Percentiles rank a stretch among this genome's conserved stretches.
phyloP scores from a whole-genome alignment of 2,329 filamentous ascomycete species.

The Beauveria scarabaeidicola region DNA sequence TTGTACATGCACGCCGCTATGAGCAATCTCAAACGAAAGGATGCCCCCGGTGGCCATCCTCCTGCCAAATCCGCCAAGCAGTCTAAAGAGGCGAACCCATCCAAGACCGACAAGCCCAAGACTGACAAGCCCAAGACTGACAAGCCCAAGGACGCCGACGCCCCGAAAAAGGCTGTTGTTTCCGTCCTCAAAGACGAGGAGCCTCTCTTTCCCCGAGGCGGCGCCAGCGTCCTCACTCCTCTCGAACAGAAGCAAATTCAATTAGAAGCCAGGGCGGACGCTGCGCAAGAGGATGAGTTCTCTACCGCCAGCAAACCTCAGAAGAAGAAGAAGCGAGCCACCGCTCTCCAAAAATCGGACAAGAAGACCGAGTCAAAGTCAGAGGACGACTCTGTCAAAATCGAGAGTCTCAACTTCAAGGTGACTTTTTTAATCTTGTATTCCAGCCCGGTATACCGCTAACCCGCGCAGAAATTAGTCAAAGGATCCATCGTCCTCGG shows the following conservation, averaged over 20 bases:
- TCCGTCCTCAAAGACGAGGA: conserved; percentile 66
- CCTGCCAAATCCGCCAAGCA: conserved; percentile 41
- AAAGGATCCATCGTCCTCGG: conserved; percentile 83
- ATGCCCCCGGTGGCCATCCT: conserved; percentile 43
- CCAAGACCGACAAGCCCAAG: conserved; percentile 31
- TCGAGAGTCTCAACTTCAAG: conserved; percentile 86
- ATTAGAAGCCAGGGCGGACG: conserved; percentile 85
- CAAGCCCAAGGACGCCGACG: conserved; percentile 13
- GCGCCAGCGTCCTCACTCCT: conserved; percentile 81
- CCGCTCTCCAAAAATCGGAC: conserved; percentile 43
- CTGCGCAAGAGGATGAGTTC: conserved; percentile 74
- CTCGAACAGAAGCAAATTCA: conserved; percentile 95
- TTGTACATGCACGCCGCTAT: conserved; percentile 30
- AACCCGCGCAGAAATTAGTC: conserved; percentile 56
- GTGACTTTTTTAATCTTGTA: conserved; percentile 32
- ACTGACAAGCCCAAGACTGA: too few relatives aligned
- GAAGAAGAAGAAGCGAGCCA: conserved; percentile 50
- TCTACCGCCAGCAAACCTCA: conserved; percentile 36
- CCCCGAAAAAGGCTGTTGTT: conserved; percentile 28
- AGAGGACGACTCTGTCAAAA: conserved; percentile 53
- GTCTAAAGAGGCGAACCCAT: conserved; percentile 36
- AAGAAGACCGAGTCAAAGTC: conserved; percentile 37
- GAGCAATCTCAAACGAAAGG: conserved; percentile 51
- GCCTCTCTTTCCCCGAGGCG: conserved; percentile 83
- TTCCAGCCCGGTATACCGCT: conserved; percentile 9